Evolutionary conservation across 2,329 filamentous ascomycete genomes (phyloP).

Genomic region (Paraconiothyrium brasiliense): DNA sequence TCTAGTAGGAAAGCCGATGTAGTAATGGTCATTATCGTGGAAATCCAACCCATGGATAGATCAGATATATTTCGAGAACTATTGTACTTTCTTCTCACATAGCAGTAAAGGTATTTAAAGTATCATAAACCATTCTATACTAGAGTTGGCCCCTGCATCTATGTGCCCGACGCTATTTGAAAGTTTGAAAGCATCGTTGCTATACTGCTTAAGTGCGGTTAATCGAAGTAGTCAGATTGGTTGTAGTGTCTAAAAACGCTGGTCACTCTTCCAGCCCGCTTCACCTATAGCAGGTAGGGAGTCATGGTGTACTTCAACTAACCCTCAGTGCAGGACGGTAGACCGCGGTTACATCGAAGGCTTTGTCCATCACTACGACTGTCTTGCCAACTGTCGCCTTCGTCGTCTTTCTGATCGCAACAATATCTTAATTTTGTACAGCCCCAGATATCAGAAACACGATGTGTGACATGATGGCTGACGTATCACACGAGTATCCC

Average conservation of each 20-base stretch:
- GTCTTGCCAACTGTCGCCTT: neutral
- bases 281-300: neutral
- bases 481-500: neutral
- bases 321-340: neutral
- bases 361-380: neutral
- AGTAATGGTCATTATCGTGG: no score
- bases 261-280: no score
- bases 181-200: neutral
- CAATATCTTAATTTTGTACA: neutral
- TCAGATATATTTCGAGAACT: no score
- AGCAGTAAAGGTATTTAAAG: no score
- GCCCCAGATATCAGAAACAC: neutral
- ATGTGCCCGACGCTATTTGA: no score
- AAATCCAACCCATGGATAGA: no score
- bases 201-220: neutral
- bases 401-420: neutral
- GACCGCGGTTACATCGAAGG: neutral
- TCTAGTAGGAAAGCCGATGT: no score
- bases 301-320: neutral
- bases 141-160: no score
- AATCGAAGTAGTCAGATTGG: neutral
- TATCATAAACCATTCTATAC: no score
- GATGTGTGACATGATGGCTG: neutral
- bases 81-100: no score
- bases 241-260: neutral